Evolutionary conservation across 106 monocot species (phyloP), one percentile per base, ranked within the genome.

Genomic region (Iris macrosiphon): DNA sequence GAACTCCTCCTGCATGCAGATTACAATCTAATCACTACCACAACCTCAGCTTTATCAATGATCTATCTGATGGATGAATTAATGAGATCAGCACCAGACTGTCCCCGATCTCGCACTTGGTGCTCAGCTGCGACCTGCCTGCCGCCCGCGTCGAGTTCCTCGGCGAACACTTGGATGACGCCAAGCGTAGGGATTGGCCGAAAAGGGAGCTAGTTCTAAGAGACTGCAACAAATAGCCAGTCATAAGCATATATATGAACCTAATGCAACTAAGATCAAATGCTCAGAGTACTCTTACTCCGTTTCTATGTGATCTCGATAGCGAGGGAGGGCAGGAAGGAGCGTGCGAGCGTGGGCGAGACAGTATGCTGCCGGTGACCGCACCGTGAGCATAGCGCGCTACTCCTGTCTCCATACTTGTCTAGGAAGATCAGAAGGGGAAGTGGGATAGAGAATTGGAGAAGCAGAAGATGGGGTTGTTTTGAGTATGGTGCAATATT

Each of bases 71-170:
- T 30, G 30, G 16, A 31, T 31, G 0, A 29, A 35, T 4, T 16
- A 7, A 1, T 50, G 4, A 39, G n/a, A 5, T 40, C 12, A 6
- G 61, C 55, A 80, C 80, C 59, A 80, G 66, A 32, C 70, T 80
- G 27, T 85, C 95, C 3, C 95, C 95, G 21, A 89, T 67, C 73
- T 95, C 89, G 44, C 89, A 95, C 74, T 80, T 85, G 61, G 85
- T 64, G 62, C 62, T 57, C 17, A 72, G 65, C 4, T 76, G 57
- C 12, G 79, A 39, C n/a, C 39, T 50, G 3, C 49, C 58, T 9
- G 51, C 32, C 2, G 62, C 45, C 34, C 25, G 65, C 3, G 52
- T 49, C 15, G 60, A 66, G 13, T 42, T 47, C 35, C 44, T 49
- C 18, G 42, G 15, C 7, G 17, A 19, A 0, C 60, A 11, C 54